Base-by-base conservation (phyloP, 169 alveolate genomes). In the Plasmodium gonderi region DNA sequence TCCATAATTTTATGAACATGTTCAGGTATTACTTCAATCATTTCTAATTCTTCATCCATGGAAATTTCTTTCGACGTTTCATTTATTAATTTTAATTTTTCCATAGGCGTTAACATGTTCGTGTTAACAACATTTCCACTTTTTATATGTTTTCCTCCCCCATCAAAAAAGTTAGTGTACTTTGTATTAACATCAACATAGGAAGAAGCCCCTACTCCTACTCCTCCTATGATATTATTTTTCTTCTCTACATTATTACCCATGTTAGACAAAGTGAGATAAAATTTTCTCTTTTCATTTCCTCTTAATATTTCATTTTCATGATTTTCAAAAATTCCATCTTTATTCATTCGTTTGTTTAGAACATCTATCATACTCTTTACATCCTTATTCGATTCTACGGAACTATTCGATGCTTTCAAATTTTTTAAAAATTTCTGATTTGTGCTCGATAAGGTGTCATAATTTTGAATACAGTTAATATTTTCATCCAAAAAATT, bases 1-100 rank as follows among this genome's bases (percentile, higher is more conserved):
- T 87, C 60, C 78, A 87, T 76, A 38, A 87, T 87, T 87, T 77
- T 87, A 36, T 87, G 78, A 11, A 76, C 93, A 76, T 74, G 89
- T 17, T 87, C 93, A 60, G 93, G 93, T 60, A 87, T 87, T 42
- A 23, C 68, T 45, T 77, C 93, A 5, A 44, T 67, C 38, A 20
- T 1, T 68, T 87, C 79, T 1, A 38, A 9, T 54, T 87, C 93
- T 38, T 87, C 93, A 83, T 72, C 64, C 5, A 33, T 49, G 1
- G 83, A 36, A 72, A 83, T 47, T 45, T 72, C 92, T 49, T 72
- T 83, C 14, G 83, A 31, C 20, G 83, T 83, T 68, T 83, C 83
- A 72, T 83, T 83, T 69, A 83, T 45, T 49, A 83, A 83, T 51
- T 45, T 69, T 49, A 83, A 47, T 33, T 83, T 83, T 49, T 83